A percentile compares a stretch with the other conserved stretches of the same genome.
Evolutionary conservation across 139 green algal species (phyloP).

Genomic region (Pedinophyceae sp.): DNA sequence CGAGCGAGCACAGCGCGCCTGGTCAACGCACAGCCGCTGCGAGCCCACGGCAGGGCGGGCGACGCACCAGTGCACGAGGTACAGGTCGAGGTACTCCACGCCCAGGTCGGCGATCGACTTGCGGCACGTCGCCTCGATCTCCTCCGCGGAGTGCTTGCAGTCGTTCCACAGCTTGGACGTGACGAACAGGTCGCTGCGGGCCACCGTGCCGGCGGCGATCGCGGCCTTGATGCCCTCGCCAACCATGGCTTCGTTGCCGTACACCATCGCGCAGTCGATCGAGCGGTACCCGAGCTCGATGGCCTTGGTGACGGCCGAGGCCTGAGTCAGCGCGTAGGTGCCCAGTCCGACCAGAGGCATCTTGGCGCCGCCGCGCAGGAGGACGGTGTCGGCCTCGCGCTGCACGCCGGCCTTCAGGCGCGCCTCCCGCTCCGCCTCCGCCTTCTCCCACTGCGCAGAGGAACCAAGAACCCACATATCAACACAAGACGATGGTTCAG

Average conservation of each 20-base stretch:
- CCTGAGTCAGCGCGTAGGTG: conserved; percentile 23
- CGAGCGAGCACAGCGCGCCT: background rate
- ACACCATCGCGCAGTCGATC: conserved; percentile 60
- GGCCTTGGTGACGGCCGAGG: conserved; percentile 4
- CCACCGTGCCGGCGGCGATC: conserved; percentile 13
- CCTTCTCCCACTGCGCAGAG: no score
- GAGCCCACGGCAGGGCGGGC: conserved; percentile 46
- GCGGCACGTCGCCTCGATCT: background rate
- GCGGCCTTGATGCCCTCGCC: conserved; percentile 44
- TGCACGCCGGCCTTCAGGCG: no score
- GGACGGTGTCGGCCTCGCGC: no score
- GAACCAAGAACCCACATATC: no score
- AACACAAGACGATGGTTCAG: no score
- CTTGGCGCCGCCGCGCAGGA: conserved; percentile 7
- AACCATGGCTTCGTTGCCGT: conserved; percentile 49
- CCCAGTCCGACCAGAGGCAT: conserved; percentile 57
- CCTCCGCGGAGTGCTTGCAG: conserved; percentile 5
- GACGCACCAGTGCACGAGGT: conserved; percentile 74
- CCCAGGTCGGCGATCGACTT: conserved; percentile 50
- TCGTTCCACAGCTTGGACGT: conserved; percentile 66
- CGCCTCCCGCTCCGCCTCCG: no score
- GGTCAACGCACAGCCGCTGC: background rate
- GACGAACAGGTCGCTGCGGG: conserved; percentile 55
- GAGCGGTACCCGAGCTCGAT: conserved; percentile 49
- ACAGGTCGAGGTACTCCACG: conserved; percentile 66